phyloP scores from a whole-genome alignment of 495 filamentous ascomycete genomes.

The Neurospora sp. region DNA sequence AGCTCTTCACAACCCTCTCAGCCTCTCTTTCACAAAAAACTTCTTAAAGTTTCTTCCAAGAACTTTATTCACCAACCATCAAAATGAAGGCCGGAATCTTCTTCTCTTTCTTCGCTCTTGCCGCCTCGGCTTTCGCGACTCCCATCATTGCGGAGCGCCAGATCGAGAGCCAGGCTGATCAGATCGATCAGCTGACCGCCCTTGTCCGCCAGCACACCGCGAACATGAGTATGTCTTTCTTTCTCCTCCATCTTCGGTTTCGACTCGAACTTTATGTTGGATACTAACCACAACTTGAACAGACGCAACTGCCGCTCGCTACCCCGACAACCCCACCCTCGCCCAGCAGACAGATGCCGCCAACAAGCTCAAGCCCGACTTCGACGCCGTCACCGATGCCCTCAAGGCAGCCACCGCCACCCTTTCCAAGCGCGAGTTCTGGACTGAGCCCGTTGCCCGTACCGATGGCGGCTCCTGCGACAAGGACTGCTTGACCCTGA shows the following conservation, averaged over 20 bases:
- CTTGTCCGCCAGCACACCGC: conserved; percentile 24
- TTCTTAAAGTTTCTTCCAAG: not conserved
- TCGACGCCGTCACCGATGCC: conserved; percentile 23
- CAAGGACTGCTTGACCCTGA: conserved; percentile 11
- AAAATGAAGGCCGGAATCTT: conserved; percentile 29
- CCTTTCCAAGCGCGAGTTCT: conserved; percentile 22
- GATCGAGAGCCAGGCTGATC: conserved; percentile 22
- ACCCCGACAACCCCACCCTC: conserved; percentile 14
- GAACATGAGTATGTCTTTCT: conserved; percentile 23
- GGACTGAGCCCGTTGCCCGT: conserved; percentile 6
- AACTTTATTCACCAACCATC: not conserved
- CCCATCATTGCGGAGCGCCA: conserved; percentile 19
- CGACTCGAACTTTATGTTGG: not conserved
- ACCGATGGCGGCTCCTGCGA: not conserved
- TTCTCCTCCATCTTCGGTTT: too few relatives aligned
- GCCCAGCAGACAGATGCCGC: conserved; percentile 18
- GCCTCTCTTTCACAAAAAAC: not conserved
- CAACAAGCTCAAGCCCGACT: conserved; percentile 21
- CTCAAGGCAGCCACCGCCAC: conserved; percentile 16
- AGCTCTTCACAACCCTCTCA: not conserved
- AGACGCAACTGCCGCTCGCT: conserved; percentile 19
- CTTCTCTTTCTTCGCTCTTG: conserved; percentile 24
- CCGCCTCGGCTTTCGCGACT: conserved; percentile 24
- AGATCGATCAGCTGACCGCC: conserved; percentile 19
- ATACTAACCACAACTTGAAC: not conserved